phyloP scores from a whole-genome alignment of 345 rosid genomes.

The Arabidopsis suecica region DNA sequence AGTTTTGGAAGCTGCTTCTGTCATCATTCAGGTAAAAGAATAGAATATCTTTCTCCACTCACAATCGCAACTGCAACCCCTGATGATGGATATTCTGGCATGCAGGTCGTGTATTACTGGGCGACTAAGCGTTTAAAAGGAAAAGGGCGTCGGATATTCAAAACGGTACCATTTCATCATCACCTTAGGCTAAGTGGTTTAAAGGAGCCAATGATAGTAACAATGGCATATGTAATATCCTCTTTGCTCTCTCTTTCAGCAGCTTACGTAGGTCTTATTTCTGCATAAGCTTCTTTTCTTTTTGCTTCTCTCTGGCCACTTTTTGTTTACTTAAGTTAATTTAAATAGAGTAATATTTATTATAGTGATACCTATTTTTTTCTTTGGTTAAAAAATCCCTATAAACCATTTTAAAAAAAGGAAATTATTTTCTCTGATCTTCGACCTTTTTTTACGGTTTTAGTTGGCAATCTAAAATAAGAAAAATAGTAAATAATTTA shows the following conservation, averaged over 20 bases:
- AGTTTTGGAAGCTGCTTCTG: constrained; percentile 65
- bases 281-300: constrained; percentile 32
- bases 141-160: constrained; percentile 41
- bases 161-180: constrained; percentile 45
- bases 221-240: constrained; percentile 42
- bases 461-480: too few relatives aligned
- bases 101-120: constrained; percentile 38
- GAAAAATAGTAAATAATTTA: too few relatives aligned
- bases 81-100: constrained; percentile 1
- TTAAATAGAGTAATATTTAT: not conserved
- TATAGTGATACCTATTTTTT: not conserved
- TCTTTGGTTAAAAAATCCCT: not conserved
- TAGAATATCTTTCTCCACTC: not conserved
- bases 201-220: constrained; percentile 41
- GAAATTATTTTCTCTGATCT: not conserved
- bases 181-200: constrained; percentile 41
- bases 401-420: not conserved
- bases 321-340: constrained; percentile 9
- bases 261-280: constrained; percentile 45
- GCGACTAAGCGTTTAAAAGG: constrained; percentile 39
- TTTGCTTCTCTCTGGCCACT: constrained; percentile 1
- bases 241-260: constrained; percentile 46
- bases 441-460: not conserved
- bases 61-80: not conserved
- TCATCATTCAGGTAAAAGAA: constrained; percentile 65